A percentile compares a stretch with the other conserved stretches of the same genome.
Conservation (phyloP, 2,329 filamentous ascomycete genomes). For the Bipolaris cookei region DNA sequence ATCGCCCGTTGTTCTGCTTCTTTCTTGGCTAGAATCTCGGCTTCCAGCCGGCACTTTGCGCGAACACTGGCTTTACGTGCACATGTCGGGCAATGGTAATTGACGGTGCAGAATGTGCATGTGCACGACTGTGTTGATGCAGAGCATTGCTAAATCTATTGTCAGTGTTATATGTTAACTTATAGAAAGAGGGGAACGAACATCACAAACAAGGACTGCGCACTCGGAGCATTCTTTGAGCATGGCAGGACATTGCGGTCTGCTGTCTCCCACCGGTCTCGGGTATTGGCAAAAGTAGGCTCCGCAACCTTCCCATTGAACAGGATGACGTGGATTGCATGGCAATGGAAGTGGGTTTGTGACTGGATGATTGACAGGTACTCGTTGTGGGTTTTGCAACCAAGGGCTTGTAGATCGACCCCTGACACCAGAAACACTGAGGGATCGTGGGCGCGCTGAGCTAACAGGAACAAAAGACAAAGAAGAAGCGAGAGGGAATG, state of each 20-base stretch:
- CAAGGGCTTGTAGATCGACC: conserved; percentile 40
- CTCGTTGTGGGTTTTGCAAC: conserved; percentile 33
- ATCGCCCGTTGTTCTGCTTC: conserved; percentile 40
- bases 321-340: conserved; percentile 50
- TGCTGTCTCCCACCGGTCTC: conserved; percentile 48
- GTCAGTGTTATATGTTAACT: conserved; percentile 14
- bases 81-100: conserved; percentile 51
- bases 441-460: conserved; percentile 46
- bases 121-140: conserved; percentile 41
- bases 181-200: conserved; percentile 30
- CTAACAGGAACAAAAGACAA: conserved; percentile 42
- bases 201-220: conserved; percentile 51
- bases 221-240: conserved; percentile 51
- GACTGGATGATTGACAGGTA: conserved; percentile 35
- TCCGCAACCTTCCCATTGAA: conserved; percentile 54
- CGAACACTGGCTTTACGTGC: conserved; percentile 41
- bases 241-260: conserved; percentile 45
- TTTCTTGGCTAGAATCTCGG: conserved; percentile 41
- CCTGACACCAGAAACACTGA: conserved; percentile 48
- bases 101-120: conserved; percentile 49
- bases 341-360: conserved; percentile 47
- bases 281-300: conserved; percentile 52
- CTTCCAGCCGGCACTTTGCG: conserved; percentile 46
- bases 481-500: conserved; percentile 31
- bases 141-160: conserved; percentile 36